Evolutionary conservation across 345 rosid species (phyloP).

Genomic region (Ceriops tagal): DNA sequence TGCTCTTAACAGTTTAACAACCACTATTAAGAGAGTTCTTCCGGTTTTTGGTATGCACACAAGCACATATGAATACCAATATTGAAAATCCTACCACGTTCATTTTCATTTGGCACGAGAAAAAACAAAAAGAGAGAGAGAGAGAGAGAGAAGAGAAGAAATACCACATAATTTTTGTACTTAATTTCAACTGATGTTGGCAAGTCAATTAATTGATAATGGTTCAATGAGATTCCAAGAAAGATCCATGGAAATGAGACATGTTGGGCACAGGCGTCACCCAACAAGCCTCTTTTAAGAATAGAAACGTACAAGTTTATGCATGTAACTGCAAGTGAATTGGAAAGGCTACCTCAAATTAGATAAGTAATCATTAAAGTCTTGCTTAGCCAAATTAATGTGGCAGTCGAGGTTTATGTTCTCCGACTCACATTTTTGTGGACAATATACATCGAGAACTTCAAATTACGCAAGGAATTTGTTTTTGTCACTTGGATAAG

Average conservation of each 20-base stretch:
- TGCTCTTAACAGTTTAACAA: too few species aligned
- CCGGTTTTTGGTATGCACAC: too few species aligned
- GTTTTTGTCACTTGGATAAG: neutral
- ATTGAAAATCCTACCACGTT: too few species aligned
- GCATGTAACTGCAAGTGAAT: neutral
- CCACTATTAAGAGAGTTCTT: too few species aligned
- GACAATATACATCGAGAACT: neutral
- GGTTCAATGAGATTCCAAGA: neutral
- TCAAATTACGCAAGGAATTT: neutral
- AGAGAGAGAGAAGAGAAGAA: too few species aligned
- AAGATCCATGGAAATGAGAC: neutral
- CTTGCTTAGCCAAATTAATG: neutral
- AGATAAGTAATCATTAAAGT: neutral
- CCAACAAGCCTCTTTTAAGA: too few species aligned
- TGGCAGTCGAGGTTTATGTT: neutral
- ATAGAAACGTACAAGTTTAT: neutral
- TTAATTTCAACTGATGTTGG: neutral
- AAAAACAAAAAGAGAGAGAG: too few species aligned
- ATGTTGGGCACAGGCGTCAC: too few species aligned
- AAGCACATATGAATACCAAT: too few species aligned
- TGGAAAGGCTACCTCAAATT: neutral
- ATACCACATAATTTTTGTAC: too few species aligned
- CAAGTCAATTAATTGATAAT: neutral
- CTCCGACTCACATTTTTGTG: neutral
- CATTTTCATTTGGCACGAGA: too few species aligned